Evolutionary conservation across 2,329 filamentous ascomycete species (phyloP).

Genomic region (Diaporthe vexans): DNA sequence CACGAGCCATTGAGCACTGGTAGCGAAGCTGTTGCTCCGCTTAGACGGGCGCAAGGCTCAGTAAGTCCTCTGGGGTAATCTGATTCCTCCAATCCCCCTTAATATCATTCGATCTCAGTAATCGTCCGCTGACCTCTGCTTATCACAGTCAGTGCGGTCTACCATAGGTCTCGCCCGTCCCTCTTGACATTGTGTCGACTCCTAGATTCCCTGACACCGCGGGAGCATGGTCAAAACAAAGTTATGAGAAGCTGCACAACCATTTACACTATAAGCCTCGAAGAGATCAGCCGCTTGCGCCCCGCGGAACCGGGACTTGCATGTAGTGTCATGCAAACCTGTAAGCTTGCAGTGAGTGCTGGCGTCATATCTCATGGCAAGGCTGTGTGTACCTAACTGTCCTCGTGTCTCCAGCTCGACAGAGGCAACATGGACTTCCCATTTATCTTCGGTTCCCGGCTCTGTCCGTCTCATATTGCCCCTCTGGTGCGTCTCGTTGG

Average conservation of each 20-base stretch:
- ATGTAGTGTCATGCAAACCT: constrained; percentile 24
- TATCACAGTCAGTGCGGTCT: background rate
- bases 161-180: background rate
- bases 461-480: background rate
- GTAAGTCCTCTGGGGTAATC: background rate
- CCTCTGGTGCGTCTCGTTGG: background rate
- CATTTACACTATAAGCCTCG: background rate
- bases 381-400: constrained; percentile 25
- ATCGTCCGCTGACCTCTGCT: constrained; percentile 25
- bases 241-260: background rate
- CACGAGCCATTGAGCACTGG: background rate
- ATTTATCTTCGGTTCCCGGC: background rate
- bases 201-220: background rate
- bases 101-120: background rate
- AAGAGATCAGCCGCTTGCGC: constrained; percentile 5
- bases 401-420: constrained; percentile 1
- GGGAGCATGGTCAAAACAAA: background rate
- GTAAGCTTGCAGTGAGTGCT: constrained; percentile 24
- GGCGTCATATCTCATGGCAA: constrained; percentile 19
- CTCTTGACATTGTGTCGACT: background rate
- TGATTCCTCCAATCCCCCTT: background rate
- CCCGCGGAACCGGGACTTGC: background rate
- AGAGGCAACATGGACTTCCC: background rate
- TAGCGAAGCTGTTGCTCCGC: background rate
- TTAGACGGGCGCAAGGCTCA: background rate